These are phyloP conservation scores for Ochromonadaceae sp. DNA, from an alignment of 352 stramenopile species.

Conservation along the genomic window DNA sequence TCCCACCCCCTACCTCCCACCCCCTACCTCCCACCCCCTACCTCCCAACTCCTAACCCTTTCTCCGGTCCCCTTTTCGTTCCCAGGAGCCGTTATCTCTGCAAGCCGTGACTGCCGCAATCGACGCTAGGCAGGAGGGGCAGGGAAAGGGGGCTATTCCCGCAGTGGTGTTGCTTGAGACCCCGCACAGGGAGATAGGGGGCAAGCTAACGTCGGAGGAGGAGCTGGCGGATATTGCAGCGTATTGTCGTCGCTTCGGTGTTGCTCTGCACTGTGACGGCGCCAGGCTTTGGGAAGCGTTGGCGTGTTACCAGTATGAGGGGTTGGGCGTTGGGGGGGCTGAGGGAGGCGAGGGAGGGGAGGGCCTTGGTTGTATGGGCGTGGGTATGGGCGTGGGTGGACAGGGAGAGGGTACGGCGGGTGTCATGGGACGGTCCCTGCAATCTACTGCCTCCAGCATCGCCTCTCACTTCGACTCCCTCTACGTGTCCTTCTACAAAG, in stretches of 20 bases:
- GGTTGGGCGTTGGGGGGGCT: too few relatives aligned
- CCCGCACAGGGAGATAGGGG: slow-evolving; percentile 27
- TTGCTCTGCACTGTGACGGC: slow-evolving; percentile 28
- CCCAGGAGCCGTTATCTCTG: not conserved
- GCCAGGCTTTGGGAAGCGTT: slow-evolving; percentile 29
- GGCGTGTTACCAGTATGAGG: not conserved
- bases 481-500: slow-evolving; percentile 33
- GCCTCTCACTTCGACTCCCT: slow-evolving; percentile 26
- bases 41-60: too few relatives aligned
- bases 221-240: slow-evolving; percentile 22
- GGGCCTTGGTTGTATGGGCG: too few relatives aligned
- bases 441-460: too few relatives aligned
- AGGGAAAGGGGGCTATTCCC: too few relatives aligned
- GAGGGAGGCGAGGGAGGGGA: too few relatives aligned
- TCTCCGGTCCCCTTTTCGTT: too few relatives aligned
- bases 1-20: too few relatives aligned
- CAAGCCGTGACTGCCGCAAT: not conserved
- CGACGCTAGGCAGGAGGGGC: not conserved
- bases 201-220: slow-evolving; percentile 20
- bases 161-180: slow-evolving; percentile 24
- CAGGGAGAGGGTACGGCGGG: too few relatives aligned
- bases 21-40: too few relatives aligned
- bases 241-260: slow-evolving; percentile 1
- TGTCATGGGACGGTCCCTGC: too few relatives aligned
- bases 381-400: too few relatives aligned